These are phyloP conservation scores for Penicillium freii DNA, from an alignment of 2,329 filamentous ascomycete species.

Conservation along the genomic window DNA sequence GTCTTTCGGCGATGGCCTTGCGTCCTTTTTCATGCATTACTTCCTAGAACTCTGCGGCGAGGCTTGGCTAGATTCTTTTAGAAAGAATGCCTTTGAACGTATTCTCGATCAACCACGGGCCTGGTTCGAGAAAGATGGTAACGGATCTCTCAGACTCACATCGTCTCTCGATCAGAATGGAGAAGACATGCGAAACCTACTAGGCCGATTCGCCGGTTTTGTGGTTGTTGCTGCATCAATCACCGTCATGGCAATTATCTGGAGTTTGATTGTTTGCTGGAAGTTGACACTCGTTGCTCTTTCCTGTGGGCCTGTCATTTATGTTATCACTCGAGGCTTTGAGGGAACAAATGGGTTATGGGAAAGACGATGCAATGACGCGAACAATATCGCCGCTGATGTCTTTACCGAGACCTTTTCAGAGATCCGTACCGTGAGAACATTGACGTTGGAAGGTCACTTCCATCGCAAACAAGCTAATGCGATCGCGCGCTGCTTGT, in stretches of 20 bases:
- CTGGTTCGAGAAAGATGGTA: conserved; percentile 73
- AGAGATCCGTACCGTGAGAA: conserved; percentile 75
- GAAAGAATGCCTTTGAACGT: conserved; percentile 63
- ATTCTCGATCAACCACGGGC: conserved; percentile 72
- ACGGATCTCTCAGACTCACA: conserved; percentile 63
- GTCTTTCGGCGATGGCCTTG: conserved; percentile 63
- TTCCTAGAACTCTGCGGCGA: conserved; percentile 70
- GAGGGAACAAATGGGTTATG: conserved; percentile 65
- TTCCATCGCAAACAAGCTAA: conserved; percentile 64
- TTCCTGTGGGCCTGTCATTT: conserved; percentile 65
- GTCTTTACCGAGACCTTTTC: conserved; percentile 73
- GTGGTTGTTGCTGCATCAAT: conserved; percentile 66
- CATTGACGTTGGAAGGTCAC: conserved; percentile 69
- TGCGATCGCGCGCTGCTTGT: conserved; percentile 54
- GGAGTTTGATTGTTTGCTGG: conserved; percentile 75
- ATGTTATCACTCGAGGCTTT: conserved; percentile 64
- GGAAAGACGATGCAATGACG: conserved; percentile 67
- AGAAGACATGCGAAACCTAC: conserved; percentile 81
- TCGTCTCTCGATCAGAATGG: conserved; percentile 76
- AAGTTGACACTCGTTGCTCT: conserved; percentile 76
- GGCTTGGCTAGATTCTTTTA: conserved; percentile 71
- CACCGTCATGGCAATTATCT: conserved; percentile 65
- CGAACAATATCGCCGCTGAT: conserved; percentile 58
- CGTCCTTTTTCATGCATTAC: conserved; percentile 67
- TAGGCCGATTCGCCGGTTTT: conserved; percentile 73